These are phyloP conservation scores for Triangularia verruculosa DNA, from an alignment of 2,329 filamentous ascomycete species.

Conservation along the genomic window DNA sequence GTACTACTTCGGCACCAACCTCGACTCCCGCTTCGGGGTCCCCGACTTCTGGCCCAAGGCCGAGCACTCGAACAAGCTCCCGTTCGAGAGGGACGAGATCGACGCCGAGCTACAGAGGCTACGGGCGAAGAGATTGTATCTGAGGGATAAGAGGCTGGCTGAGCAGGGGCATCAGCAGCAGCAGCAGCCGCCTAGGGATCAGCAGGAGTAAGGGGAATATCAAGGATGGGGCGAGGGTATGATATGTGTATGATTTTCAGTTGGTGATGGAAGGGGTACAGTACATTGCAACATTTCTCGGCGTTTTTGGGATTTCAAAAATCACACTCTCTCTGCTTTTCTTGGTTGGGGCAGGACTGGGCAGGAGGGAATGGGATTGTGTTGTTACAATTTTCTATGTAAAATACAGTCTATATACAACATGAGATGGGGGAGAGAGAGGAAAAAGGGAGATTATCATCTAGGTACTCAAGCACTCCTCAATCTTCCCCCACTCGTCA, in stretches of 20 bases:
- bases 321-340: not conserved
- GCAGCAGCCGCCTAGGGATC: slow-evolving; percentile 29
- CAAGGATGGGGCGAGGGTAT: not conserved
- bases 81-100: slow-evolving; percentile 78
- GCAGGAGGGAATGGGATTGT: slow-evolving; percentile 9
- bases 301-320: not conserved
- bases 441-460: not conserved
- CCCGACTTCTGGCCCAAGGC: slow-evolving; percentile 90
- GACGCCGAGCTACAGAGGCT: slow-evolving; percentile 74
- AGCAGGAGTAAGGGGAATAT: slow-evolving; percentile 23
- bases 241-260: not conserved
- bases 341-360: not conserved
- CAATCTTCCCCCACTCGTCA: slow-evolving; percentile 53
- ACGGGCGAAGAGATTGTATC: slow-evolving; percentile 63
- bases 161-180: slow-evolving; percentile 35
- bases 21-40: slow-evolving; percentile 86
- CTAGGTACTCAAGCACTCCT: slow-evolving; percentile 35
- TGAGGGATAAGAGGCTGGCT: slow-evolving; percentile 63
- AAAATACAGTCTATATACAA: slow-evolving; percentile 6
- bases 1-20: slow-evolving; percentile 99
- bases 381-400: slow-evolving; percentile 36
- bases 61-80: slow-evolving; percentile 72
- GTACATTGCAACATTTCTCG: not conserved
- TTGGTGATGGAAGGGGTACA: not conserved
- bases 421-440: not conserved